phyloP scores from a whole-genome alignment of 2,329 filamentous ascomycete genomes.

The Verticillium albo-atrum region DNA sequence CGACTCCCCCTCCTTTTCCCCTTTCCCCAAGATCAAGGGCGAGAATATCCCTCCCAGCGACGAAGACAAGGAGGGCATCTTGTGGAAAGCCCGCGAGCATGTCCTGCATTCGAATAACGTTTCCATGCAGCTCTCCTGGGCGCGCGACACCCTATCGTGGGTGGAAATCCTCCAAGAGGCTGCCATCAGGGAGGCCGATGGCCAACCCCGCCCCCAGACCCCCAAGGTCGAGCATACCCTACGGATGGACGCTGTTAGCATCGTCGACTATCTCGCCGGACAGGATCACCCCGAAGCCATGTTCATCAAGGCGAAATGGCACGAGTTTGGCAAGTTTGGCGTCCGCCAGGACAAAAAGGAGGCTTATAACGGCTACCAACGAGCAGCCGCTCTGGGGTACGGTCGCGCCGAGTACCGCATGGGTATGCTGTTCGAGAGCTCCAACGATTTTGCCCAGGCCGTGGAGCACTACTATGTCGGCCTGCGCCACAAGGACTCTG shows the following conservation, averaged over 20 bases:
- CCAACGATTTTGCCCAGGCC: conserved; percentile 87
- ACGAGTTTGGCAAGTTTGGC: conserved; percentile 96
- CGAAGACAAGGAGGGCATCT: conserved; percentile 85
- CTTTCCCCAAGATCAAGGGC: conserved; percentile 81
- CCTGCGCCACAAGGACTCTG: conserved; percentile 76
- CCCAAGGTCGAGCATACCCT: conserved; percentile 87
- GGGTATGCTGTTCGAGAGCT: conserved; percentile 96
- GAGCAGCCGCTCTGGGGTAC: conserved; percentile 82
- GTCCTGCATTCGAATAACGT: conserved; percentile 93
- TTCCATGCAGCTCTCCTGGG: conserved; percentile 95
- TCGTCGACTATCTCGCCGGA: conserved; percentile 82
- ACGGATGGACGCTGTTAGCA: conserved; percentile 82
- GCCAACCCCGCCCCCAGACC: conserved; percentile 57
- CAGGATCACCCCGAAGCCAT: conserved; percentile 91
- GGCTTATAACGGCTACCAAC: conserved; percentile 80
- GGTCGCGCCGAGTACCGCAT: conserved; percentile 91
- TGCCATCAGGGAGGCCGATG: conserved; percentile 57
- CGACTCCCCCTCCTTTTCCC: conserved; percentile 75
- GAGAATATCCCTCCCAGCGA: conserved; percentile 91
- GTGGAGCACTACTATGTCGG: conserved; percentile 86
- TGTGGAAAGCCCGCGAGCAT: conserved; percentile 77
- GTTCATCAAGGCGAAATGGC: conserved; percentile 94
- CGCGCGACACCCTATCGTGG: conserved; percentile 84
- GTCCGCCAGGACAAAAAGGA: conserved; percentile 89
- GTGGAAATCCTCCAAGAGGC: conserved; percentile 81